Evolutionary conservation across 805 yeast genomes (phyloP).

Genomic region (Candida insectorum): DNA sequence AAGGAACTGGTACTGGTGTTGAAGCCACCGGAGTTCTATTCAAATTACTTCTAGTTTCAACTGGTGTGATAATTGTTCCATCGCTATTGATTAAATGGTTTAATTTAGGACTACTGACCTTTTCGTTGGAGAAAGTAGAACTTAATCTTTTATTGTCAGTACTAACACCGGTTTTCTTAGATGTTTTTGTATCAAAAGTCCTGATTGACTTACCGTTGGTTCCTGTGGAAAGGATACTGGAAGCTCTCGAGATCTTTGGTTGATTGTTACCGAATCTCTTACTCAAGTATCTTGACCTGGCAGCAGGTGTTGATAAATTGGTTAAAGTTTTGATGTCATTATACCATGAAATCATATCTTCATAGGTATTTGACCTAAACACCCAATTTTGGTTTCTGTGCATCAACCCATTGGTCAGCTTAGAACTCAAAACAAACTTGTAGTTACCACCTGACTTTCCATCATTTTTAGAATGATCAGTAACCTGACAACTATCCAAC

Average conservation of each 20-base stretch:
- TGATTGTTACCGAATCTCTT: constrained; percentile 18
- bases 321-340: constrained; percentile 71
- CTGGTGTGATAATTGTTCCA: constrained; percentile 42
- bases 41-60: constrained; percentile 20
- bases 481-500: constrained; percentile 73
- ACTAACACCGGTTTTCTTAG: constrained; percentile 5
- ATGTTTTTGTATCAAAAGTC: constrained; percentile 7
- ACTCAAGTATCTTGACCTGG: constrained; percentile 45
- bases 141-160: constrained; percentile 25
- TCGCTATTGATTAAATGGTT: constrained; percentile 43
- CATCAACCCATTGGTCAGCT: constrained; percentile 65
- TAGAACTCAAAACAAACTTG: constrained; percentile 78
- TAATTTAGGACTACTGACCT: constrained; percentile 30
- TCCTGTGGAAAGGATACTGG: constrained; percentile 8
- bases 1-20: too few relatives aligned
- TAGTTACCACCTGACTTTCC: constrained; percentile 51
- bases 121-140: constrained; percentile 34
- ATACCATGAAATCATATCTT: constrained; percentile 80
- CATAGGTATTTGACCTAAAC: constrained; percentile 84
- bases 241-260: constrained; percentile 10
- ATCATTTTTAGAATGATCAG: constrained; percentile 78
- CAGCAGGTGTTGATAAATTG: constrained; percentile 54
- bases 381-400: constrained; percentile 90
- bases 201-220: constrained; percentile 7
- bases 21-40: constrained; percentile 2